Evolutionary conservation across 495 filamentous ascomycete species (phyloP), one percentile per base, ranked within the genome.

Genomic region (Penicillium lagena): DNA sequence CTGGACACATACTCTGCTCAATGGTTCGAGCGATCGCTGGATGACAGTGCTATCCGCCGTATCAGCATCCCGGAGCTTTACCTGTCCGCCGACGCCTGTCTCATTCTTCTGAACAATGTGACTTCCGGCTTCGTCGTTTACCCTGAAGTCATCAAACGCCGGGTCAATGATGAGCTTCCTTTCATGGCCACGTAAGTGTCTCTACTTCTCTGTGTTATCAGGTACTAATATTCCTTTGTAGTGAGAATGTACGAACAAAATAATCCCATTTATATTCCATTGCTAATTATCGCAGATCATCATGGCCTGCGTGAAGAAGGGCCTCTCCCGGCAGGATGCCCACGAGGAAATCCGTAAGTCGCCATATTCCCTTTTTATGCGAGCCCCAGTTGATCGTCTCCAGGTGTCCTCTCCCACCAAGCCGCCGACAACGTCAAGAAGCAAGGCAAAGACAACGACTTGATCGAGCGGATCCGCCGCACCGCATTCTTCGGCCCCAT

Each of bases 401-500:
- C 31, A 68, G 80, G 86, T 44, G 86, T 95, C 11, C 75, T 96
- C 46, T 86, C 80, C n/a, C 90, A 91, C 64, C 73, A 97, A 69
- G 90, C 93, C 5, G 76, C 75, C 48, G 74, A 75, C 33, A 80
- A 83, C 12, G 89, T 98, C 40, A 96, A 96, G 75, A 75, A 77
- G 56, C 67, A 83, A 62, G 90, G 89, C 35, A 78, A 80, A 45
- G 66, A 78, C 45, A 96, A 96, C 59, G 90, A 96, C 64, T 73
- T 98, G 5, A 77, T 95, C 40, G 81, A 86, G 50, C 76, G 89
- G 12, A 87, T 96, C 60, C 82, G 80, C 65, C 73, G 68, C 44
- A 78, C 75, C 12, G 66, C 77, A 37, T 96, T 89, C 76, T 96
- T 98, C 73, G 68, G 76, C 57, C 84, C 87, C n/a, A 83, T 97